Percentiles rank a stretch among this genome's conserved stretches.
Evolutionary conservation across 108 stramenopile species (phyloP).

Genomic region (Nitzschia sp.): DNA sequence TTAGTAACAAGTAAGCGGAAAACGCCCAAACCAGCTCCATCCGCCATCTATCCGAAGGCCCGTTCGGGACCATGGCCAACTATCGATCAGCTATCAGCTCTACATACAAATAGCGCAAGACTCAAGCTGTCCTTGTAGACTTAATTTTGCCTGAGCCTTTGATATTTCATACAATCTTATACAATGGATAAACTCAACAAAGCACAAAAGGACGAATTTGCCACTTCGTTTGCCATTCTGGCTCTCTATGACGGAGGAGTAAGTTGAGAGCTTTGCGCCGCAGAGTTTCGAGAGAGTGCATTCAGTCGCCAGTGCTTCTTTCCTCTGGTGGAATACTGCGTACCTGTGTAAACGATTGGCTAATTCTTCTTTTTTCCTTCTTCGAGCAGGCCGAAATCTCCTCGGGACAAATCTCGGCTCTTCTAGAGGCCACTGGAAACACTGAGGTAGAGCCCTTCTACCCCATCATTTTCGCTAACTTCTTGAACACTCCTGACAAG

Average conservation of each 20-base stretch:
- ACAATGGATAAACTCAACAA: slow-evolving; percentile 83
- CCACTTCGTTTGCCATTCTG: slow-evolving; percentile 90
- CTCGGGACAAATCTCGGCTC: slow-evolving; percentile 84
- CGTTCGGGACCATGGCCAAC: not conserved
- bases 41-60: too few species aligned
- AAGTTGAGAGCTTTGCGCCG: slow-evolving; percentile 36
- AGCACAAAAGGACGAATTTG: slow-evolving; percentile 94
- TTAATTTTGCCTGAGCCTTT: slow-evolving; percentile 52
- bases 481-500: slow-evolving; percentile 73
- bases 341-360: not conserved
- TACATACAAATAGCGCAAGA: slow-evolving; percentile 17
- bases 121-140: slow-evolving; percentile 47
- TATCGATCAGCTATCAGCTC: too few species aligned
- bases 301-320: not conserved
- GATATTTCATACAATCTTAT: slow-evolving; percentile 5
- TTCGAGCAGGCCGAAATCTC: slow-evolving; percentile 84
- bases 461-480: slow-evolving; percentile 94
- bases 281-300: not conserved
- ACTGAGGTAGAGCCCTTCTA: slow-evolving; percentile 93
- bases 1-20: slow-evolving; percentile 2
- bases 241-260: slow-evolving; percentile 93
- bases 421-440: slow-evolving; percentile 93
- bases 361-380: not conserved
- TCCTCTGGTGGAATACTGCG: not conserved
- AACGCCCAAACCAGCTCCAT: not conserved